Evolutionary conservation across 2,329 filamentous ascomycete species (phyloP).

Genomic region (Sclerotinia nivalis): DNA sequence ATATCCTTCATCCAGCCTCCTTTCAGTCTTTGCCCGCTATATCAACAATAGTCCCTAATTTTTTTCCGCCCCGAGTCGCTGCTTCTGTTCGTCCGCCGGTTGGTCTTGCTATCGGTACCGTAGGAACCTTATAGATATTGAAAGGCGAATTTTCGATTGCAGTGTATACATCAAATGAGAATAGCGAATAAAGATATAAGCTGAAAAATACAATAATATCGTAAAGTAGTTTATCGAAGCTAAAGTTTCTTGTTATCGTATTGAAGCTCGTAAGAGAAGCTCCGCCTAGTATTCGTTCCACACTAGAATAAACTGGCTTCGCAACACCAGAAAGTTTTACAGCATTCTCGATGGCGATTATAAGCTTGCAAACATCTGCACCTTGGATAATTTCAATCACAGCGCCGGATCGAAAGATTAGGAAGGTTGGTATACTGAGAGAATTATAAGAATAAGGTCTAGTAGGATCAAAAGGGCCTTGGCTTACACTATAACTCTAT

Average conservation of each 20-base stretch:
- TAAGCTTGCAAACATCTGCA: constrained; percentile 75
- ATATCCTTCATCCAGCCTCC: background rate
- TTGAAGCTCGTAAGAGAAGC: constrained; percentile 23
- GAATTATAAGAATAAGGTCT: constrained; percentile 22
- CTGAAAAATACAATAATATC: constrained; percentile 51
- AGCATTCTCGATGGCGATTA: constrained; percentile 72
- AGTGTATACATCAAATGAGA: constrained; percentile 64
- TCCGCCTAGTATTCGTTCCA: constrained; percentile 59
- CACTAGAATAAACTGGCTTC: constrained; percentile 53
- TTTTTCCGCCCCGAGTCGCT: constrained; percentile 37
- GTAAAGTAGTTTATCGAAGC: constrained; percentile 18
- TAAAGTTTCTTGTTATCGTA: constrained; percentile 14
- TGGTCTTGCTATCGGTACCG: constrained; percentile 27
- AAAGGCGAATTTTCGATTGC: constrained; percentile 60
- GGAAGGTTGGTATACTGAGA: constrained; percentile 81
- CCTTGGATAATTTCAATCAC: constrained; percentile 77
- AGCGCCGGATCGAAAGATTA: constrained; percentile 78
- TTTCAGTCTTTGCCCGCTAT: constrained; percentile 24
- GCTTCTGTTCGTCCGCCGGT: constrained; percentile 35
- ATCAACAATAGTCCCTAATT: constrained; percentile 42
- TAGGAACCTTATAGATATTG: constrained; percentile 49
- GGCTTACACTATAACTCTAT: constrained; percentile 73
- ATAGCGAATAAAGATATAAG: constrained; percentile 61
- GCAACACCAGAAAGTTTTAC: constrained; percentile 51
- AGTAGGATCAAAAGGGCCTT: constrained; percentile 11